phyloP scores from a whole-genome alignment of 306 rosid genomes.

The Prunus mume region DNA sequence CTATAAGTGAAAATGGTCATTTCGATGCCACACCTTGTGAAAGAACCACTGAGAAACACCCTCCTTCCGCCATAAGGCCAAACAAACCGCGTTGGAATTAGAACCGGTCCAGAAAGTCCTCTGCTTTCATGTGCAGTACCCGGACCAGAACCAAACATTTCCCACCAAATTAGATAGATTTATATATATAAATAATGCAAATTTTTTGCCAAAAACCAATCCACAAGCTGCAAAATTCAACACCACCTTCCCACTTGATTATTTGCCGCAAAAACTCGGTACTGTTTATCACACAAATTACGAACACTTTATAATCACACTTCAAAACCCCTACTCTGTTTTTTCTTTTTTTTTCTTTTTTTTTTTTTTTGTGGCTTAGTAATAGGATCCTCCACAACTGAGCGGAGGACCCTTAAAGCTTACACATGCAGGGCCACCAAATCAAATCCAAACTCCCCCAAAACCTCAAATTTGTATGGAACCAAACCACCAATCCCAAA shows the following conservation, averaged over 20 bases:
- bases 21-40: constrained; percentile 49
- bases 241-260: constrained; percentile 19
- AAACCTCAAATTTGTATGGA: background rate
- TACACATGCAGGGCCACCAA: constrained; percentile 50
- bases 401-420: constrained; percentile 74
- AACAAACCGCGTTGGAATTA: constrained; percentile 55
- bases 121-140: constrained; percentile 44
- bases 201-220: background rate
- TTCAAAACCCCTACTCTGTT: background rate
- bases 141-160: constrained; percentile 60
- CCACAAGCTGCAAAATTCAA: constrained; percentile 15
- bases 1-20: constrained; percentile 3
- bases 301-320: constrained; percentile 5
- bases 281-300: constrained; percentile 11
- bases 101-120: constrained; percentile 47
- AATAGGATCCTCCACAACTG: constrained; percentile 58
- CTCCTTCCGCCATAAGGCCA: constrained; percentile 84
- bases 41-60: constrained; percentile 67
- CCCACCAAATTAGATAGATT: constrained; percentile 26
- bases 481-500: constrained; percentile 23
- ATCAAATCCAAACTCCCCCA: constrained; percentile 15
- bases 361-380: too few species aligned
- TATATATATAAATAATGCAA: background rate
- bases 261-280: constrained; percentile 11
- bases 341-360: constrained; percentile 1